phyloP scores from a whole-genome alignment of 2,329 filamentous ascomycete genomes.

The Fusarium kyushuense region DNA sequence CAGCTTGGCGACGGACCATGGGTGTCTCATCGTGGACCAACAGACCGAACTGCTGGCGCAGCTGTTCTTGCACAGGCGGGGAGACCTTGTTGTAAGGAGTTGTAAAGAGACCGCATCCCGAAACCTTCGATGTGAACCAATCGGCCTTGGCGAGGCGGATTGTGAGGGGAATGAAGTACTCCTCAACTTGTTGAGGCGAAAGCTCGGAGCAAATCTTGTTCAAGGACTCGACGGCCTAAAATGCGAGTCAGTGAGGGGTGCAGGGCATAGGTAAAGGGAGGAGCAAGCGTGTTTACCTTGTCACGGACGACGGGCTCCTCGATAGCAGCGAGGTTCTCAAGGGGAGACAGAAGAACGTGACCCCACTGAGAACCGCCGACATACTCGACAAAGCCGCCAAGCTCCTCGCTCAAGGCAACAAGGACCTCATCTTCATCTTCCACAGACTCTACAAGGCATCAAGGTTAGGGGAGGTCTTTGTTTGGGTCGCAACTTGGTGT shows the following conservation, averaged over 20 bases:
- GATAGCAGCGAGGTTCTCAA: conserved; percentile 98
- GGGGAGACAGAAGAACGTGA: conserved; percentile 94
- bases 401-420: conserved; percentile 95
- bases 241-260: conserved; percentile 12
- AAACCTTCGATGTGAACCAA: conserved; percentile 99
- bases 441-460: conserved; percentile 80
- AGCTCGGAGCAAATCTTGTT: conserved; percentile 99
- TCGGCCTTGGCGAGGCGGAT: conserved; percentile 98
- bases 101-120: conserved; percentile 94
- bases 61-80: conserved; percentile 86
- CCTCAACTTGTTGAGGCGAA: conserved; percentile 92
- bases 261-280: conserved; percentile 29
- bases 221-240: conserved; percentile 94
- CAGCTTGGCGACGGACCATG: conserved; percentile 97
- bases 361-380: conserved; percentile 94
- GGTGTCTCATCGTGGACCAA: conserved; percentile 98
- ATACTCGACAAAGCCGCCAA: conserved; percentile 97
- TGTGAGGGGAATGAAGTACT: conserved; percentile 95
- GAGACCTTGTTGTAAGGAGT: conserved; percentile 93
- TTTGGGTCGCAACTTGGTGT: conserved; percentile 25
- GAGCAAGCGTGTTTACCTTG: conserved; percentile 73
- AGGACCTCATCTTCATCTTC: conserved; percentile 99
- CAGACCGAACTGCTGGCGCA: conserved; percentile 90
- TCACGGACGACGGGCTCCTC: conserved; percentile 97
- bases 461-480: conserved; percentile 38